These are phyloP conservation scores for Diaporthe eres DNA, from an alignment of 2,329 filamentous ascomycete genomes.

Conservation along the genomic window DNA sequence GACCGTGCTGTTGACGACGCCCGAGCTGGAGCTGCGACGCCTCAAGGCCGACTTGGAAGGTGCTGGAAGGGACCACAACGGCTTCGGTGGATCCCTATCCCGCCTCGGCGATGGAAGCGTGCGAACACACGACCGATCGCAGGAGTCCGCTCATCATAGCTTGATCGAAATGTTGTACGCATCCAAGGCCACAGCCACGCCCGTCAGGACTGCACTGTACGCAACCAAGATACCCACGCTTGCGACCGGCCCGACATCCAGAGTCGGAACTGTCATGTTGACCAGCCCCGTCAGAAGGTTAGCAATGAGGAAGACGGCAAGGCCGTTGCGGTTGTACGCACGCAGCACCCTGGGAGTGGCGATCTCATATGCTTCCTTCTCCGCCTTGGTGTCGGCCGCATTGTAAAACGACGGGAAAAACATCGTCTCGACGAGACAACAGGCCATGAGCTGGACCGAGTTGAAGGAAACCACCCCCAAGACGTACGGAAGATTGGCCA, in stretches of 20 bases:
- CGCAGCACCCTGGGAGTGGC: conserved; percentile 87
- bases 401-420: conserved; percentile 83
- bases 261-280: conserved; percentile 87
- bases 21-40: background rate
- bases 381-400: conserved; percentile 66
- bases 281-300: conserved; percentile 92
- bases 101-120: background rate
- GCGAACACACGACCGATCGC: background rate
- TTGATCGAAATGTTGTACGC: conserved; percentile 78
- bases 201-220: conserved; percentile 79
- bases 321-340: conserved; percentile 89
- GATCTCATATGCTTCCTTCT: conserved; percentile 73
- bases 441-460: conserved; percentile 82
- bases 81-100: background rate
- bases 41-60: background rate
- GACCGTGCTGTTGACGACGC: background rate
- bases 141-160: conserved; percentile 60
- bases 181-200: conserved; percentile 77
- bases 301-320: conserved; percentile 87
- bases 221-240: conserved; percentile 82
- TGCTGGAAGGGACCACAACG: conserved; percentile 5
- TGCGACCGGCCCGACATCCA: conserved; percentile 74
- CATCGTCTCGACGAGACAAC: conserved; percentile 81
- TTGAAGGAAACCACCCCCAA: conserved; percentile 96
- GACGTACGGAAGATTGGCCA: conserved; percentile 95